Percentiles rank a stretch among this genome's conserved stretches.
Conservation (phyloP, 768 basidiomycete species). For the Scleroderma citrinum region DNA sequence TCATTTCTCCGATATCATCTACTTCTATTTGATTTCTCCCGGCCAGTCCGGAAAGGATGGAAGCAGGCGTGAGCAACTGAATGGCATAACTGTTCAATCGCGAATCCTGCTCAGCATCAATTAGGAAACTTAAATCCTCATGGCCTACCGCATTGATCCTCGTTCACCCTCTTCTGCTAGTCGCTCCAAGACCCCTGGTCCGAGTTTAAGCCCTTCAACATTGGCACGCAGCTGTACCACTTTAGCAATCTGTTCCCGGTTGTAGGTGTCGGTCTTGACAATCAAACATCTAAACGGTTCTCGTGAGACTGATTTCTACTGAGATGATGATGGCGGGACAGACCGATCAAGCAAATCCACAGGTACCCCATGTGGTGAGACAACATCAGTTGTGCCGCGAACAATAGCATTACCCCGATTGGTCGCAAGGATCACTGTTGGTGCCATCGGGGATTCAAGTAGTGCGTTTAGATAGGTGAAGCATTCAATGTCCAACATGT, state of each 20-base stretch:
- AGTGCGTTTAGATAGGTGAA: conserved; percentile 97
- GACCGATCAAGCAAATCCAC: conserved; percentile 91
- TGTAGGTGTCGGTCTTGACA: conserved; percentile 85
- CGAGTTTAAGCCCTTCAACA: conserved; percentile 78
- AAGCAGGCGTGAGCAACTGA: conserved; percentile 86
- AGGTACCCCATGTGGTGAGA: conserved; percentile 90
- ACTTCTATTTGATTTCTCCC: conserved; percentile 78
- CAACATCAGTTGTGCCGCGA: conserved; percentile 87
- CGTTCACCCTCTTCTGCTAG: conserved; percentile 79
- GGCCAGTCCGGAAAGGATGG: conserved; percentile 72
- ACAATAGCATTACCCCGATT: conserved; percentile 92
- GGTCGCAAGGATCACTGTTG: conserved; percentile 94
- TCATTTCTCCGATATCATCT: conserved; percentile 92
- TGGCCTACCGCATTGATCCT: conserved; percentile 67
- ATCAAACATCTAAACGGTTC: conserved; percentile 70
- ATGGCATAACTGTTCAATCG: conserved; percentile 65
- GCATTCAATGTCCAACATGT: conserved; percentile 99
- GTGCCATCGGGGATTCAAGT: conserved; percentile 94
- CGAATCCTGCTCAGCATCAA: conserved; percentile 8
- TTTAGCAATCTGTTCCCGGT: conserved; percentile 75
- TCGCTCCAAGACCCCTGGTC: conserved; percentile 69
- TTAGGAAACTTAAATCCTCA: conserved; percentile 2
- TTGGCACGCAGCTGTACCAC: conserved; percentile 84
- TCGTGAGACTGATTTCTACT: conserved; percentile 6
- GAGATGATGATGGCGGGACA: conserved; percentile 12